phyloP scores from a whole-genome alignment of 2,329 filamentous ascomycete species.

The Ophiostoma himal-ulmi region DNA sequence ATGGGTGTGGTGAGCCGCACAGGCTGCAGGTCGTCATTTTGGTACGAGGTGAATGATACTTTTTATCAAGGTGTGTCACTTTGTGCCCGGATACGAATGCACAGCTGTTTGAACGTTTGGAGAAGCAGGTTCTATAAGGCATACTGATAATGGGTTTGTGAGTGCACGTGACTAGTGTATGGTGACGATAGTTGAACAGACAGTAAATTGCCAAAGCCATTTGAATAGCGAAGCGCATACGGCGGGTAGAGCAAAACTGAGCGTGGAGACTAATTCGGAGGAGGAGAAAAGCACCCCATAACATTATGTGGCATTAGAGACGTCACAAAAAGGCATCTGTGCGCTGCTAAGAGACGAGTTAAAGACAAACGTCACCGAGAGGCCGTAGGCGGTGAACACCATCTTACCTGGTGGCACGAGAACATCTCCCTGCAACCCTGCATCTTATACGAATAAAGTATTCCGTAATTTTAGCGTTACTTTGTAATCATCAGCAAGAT shows the following conservation, averaged over 20 bases:
- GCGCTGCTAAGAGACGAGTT: background rate
- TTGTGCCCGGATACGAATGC: background rate
- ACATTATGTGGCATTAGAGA: background rate
- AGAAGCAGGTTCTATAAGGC: background rate
- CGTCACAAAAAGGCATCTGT: background rate
- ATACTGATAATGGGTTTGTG: background rate
- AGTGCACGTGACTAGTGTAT: background rate
- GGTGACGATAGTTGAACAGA: background rate
- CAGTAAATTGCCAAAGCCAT: background rate
- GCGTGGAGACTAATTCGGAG: background rate
- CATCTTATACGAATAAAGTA: background rate
- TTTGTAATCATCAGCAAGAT: background rate
- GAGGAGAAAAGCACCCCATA: too few relatives aligned
- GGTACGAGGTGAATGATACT: background rate
- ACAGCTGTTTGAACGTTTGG: background rate
- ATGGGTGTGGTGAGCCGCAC: background rate
- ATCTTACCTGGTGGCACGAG: background rate
- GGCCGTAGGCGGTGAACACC: background rate
- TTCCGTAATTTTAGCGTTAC: background rate
- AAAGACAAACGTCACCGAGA: background rate
- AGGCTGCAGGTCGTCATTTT: conserved; percentile 7
- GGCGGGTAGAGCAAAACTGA: background rate
- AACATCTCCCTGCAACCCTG: background rate
- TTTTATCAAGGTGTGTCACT: background rate
- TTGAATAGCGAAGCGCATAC: background rate